Evolutionary conservation across 768 basidiomycete genomes (phyloP).

Genomic region (Naganishia vaughanmartiniae): DNA sequence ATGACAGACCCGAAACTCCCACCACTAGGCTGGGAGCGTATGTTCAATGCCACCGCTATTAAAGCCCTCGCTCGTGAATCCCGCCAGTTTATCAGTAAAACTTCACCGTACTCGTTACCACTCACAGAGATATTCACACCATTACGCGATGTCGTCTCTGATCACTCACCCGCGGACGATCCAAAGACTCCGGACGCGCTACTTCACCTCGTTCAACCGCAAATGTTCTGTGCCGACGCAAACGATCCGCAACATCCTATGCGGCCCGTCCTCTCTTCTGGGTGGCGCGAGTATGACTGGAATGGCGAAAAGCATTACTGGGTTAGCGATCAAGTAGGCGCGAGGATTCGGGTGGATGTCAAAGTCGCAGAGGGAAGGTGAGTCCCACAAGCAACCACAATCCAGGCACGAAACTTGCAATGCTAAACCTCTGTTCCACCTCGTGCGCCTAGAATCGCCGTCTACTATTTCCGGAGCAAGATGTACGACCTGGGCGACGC

Average conservation of each 20-base stretch:
- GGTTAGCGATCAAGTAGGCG: slow-evolving; percentile 40
- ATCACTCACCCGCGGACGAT: slow-evolving; percentile 31
- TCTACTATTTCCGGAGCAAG: slow-evolving; percentile 48
- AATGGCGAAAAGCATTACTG: slow-evolving; percentile 51
- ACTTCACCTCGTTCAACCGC: slow-evolving; percentile 41
- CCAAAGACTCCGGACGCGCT: slow-evolving; percentile 37
- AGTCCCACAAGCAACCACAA: slow-evolving; percentile 10
- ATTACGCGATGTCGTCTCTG: slow-evolving; percentile 43
- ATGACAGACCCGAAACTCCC: slow-evolving; percentile 39
- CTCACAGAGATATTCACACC: slow-evolving; percentile 43
- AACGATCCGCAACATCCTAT: slow-evolving; percentile 46
- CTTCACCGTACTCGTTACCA: slow-evolving; percentile 36
- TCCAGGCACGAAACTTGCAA: too few species aligned
- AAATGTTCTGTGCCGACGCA: slow-evolving; percentile 50
- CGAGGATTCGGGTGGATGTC: slow-evolving; percentile 48
- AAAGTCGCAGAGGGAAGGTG: slow-evolving; percentile 47
- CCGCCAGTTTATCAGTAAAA: slow-evolving; percentile 39
- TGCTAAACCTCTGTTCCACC: too few species aligned
- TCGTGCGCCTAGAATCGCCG: slow-evolving; percentile 40
- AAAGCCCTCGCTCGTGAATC: slow-evolving; percentile 33
- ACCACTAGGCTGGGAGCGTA: slow-evolving; percentile 40
- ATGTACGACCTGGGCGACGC: slow-evolving; percentile 46
- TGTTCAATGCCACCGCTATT: slow-evolving; percentile 40
- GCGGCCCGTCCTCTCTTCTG: slow-evolving; percentile 38
- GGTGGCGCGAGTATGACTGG: slow-evolving; percentile 47